Base-by-base conservation (phyloP, 441 rosid genomes). In the Populus tomentosa region DNA sequence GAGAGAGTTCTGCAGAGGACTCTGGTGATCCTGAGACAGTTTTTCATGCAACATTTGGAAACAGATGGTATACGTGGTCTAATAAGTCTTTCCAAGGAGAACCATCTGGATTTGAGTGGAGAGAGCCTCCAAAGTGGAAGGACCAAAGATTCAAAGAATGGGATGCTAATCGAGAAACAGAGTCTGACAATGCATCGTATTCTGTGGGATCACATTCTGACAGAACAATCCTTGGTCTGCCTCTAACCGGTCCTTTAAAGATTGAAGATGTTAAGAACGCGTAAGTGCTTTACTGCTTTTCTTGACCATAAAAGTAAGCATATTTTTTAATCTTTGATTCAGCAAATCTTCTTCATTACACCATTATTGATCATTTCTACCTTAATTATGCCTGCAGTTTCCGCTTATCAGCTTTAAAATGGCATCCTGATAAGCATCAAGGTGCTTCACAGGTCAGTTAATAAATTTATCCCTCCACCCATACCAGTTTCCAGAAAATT, bases 381-480 rank as follows among this genome's bases (percentile, higher is more conserved):
- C 50, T 16, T 26, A 20, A 10, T 73, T 30, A 20, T 33, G 53
- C 23, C 74, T 77, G 80, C 89, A 95, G 97, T 14, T 95, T 89
- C 73, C 91, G 94, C 23, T 63, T 79, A 24, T 78, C 90, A 8
- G 97, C 98, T 79, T 80, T 92, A 69, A 95, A 89, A 81, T 93
- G 99, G 98, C 99, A 93, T 86, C 99, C 99, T 1, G 98, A 95
- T 84, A 93, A 84, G 84, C 91, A 92, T 77, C 94, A 89, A 69
- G 96, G 92, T 50, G 77, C 89, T 81, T 82, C 90, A 76, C 93
- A 91, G 93, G 96, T 92, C 59, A 69, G 89, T 81, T 7, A 30
- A 33, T 33, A 9, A 38, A 36, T 38, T 21, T 18, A 69, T n/a
- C 42, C 14, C 72, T 35, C 11, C 59, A 35, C 32, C 72, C 38